These are phyloP conservation scores for Neopestalotiopsis clavispora DNA, from an alignment of 2,329 filamentous ascomycete genomes.

Conservation along the genomic window DNA sequence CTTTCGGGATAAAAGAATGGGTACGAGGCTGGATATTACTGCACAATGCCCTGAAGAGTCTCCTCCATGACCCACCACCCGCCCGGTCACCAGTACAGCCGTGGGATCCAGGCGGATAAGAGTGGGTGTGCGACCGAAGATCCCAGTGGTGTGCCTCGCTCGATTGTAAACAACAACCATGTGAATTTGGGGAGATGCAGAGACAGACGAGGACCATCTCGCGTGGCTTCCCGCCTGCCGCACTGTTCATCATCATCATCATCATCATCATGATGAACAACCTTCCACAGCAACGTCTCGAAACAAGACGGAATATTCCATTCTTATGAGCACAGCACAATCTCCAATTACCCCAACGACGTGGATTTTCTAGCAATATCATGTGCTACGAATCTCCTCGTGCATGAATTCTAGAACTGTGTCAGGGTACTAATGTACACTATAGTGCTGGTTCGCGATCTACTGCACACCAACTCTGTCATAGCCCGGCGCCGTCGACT, in stretches of 20 bases:
- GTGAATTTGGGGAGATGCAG: neutral
- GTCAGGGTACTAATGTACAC: neutral
- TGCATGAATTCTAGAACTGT: neutral
- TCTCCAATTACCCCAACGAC: neutral
- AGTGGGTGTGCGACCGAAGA: neutral
- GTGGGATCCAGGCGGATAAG: neutral
- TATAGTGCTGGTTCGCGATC: neutral
- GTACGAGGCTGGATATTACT: too few species aligned
- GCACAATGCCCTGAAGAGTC: too few species aligned
- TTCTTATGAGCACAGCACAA: neutral
- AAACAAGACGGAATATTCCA: neutral
- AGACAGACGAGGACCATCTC: neutral
- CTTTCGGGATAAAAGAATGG: too few species aligned
- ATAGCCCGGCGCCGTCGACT: neutral
- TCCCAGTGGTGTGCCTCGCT: neutral
- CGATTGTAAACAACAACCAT: neutral
- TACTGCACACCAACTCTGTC: neutral
- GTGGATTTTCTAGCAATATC: neutral
- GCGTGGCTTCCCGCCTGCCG: neutral
- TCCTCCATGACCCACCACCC: too few species aligned
- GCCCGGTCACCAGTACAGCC: neutral
- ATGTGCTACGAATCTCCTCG: neutral
- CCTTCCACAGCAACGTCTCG: neutral
- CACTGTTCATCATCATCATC: neutral
- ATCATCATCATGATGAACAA: neutral